Conservation (phyloP, 176 grass and related monocot species). For the Aegilops tauschii region DNA sequence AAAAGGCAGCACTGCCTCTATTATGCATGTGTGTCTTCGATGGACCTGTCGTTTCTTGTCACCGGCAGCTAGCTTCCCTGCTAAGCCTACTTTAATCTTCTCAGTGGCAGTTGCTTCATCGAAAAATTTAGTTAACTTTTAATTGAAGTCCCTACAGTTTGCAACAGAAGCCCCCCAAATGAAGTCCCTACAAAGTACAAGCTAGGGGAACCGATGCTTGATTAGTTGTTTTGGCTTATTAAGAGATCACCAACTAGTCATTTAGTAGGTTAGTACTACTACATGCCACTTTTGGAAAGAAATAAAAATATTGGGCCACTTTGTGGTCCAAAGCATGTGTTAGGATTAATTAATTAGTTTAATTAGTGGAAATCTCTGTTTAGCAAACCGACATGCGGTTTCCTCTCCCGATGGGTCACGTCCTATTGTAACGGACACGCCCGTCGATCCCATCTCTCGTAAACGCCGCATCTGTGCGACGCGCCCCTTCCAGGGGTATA, state of each 20-base stretch:
- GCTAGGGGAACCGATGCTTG: neutral
- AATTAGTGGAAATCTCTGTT: too few relatives aligned
- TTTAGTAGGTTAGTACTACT: too few relatives aligned
- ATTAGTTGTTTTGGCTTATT: neutral
- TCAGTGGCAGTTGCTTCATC: neutral
- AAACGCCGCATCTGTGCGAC: too few relatives aligned
- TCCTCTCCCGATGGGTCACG: too few relatives aligned
- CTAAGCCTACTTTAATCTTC: neutral
- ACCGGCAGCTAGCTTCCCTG: neutral
- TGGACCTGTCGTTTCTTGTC: neutral
- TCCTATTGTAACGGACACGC: too few relatives aligned
- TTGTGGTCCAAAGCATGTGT: neutral
- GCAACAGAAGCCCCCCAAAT: neutral
- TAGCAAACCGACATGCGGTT: too few relatives aligned
- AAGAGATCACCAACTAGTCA: neutral
- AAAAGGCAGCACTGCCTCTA: neutral
- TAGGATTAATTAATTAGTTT: too few relatives aligned
- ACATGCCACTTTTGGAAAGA: neutral
- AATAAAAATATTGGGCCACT: neutral
- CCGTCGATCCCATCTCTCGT: too few relatives aligned
- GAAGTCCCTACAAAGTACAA: neutral
- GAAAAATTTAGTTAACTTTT: neutral
- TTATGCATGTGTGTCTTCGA: neutral
- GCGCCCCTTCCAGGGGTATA: too few relatives aligned
- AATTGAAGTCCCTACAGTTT: neutral